Base-by-base conservation (phyloP, 2,329 filamentous ascomycete genomes). In the Microdochium paspali region DNA sequence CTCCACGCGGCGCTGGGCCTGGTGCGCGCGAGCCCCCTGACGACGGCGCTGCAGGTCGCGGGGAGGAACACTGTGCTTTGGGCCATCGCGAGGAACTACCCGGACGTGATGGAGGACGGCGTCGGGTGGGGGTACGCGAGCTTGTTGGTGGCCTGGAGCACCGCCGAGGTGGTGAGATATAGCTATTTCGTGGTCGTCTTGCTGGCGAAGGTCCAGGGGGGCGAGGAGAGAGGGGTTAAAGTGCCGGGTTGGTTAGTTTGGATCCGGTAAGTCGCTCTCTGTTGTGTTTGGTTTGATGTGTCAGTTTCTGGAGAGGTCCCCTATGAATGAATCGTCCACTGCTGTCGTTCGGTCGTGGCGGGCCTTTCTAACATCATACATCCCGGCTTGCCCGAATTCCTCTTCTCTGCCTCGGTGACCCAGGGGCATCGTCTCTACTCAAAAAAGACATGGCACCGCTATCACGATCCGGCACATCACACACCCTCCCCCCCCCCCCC, bases 111-210 rank as follows among this genome's bases (percentile, higher is more conserved):
- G 13, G 68, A 70, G 15, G 67, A 67, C 15, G 54, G 62, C 31
- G 67, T 61, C 9, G 35, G 35, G 4, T 57, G 61, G 1, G 69
- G 68, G 18, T 80, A 79, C 60, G 59, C 69, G 47, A 66, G 65
- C 49, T 75, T 82, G 72, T 65, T 86, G 44, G 50, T 75, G n/a
- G 81, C 83, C 1, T 87, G 84, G 83, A 76, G 74, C 12, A 59
- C 80, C 30, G 85, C 82, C 2, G 84, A 87, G 63, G 74, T 83
- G n/a, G 75, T 85, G 47, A 73, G 83, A 18, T 87, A 86, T 66
- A 72, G 73, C 18, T 86, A 81, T 62, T 87, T 87, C 59, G 79
- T 78, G 18, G 69, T 77, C 56, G 74, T 75, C 53, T 64, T 80
- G 7, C 56, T 59, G 44, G 18, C 23, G 6, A 40, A 40, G 35